phyloP scores from a whole-genome alignment of 129 eudicot genomes.

The Erigeron canadensis region DNA sequence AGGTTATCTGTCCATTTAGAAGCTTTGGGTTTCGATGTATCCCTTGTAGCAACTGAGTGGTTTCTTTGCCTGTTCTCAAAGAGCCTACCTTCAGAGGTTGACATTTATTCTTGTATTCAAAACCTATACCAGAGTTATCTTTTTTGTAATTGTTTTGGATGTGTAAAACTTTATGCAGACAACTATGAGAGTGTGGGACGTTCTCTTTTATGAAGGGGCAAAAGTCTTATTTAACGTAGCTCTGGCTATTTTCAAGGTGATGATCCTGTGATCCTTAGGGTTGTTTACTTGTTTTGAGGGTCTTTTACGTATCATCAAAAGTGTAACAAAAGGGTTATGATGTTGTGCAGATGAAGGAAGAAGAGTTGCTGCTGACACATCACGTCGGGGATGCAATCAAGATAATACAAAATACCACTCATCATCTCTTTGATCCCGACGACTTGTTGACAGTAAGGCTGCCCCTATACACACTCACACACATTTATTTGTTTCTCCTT shows the following conservation, averaged over 20 bases:
- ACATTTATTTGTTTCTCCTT: background rate
- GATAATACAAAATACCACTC: conserved; percentile 70
- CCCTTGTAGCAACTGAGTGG: conserved; percentile 95
- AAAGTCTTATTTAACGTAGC: conserved; percentile 74
- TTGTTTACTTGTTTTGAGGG: background rate
- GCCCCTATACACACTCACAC: background rate
- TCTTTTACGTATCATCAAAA: too few relatives aligned
- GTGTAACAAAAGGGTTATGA: background rate
- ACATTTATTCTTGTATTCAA: background rate
- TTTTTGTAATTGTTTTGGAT: conserved; percentile 2
- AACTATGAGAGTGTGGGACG: conserved; percentile 91
- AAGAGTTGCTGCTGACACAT: conserved; percentile 59
- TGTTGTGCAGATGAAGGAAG: conserved; percentile 77
- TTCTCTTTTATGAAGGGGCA: conserved; percentile 91
- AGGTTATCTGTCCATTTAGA: conserved; percentile 90
- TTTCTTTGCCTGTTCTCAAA: conserved; percentile 88
- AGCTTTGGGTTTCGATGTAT: conserved; percentile 79
- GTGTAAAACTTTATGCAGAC: conserved; percentile 46
- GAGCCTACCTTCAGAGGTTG: conserved; percentile 97
- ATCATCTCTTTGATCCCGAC: conserved; percentile 86
- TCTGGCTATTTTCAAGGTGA: conserved; percentile 83
- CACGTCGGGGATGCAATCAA: conserved; percentile 80
- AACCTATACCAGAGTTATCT: background rate
- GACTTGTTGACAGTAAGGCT: conserved; percentile 67
- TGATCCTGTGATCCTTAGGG: background rate